These are phyloP conservation scores for Amborella trichopoda DNA, from an alignment of 164 flowering plant species.

Conservation along the genomic window DNA sequence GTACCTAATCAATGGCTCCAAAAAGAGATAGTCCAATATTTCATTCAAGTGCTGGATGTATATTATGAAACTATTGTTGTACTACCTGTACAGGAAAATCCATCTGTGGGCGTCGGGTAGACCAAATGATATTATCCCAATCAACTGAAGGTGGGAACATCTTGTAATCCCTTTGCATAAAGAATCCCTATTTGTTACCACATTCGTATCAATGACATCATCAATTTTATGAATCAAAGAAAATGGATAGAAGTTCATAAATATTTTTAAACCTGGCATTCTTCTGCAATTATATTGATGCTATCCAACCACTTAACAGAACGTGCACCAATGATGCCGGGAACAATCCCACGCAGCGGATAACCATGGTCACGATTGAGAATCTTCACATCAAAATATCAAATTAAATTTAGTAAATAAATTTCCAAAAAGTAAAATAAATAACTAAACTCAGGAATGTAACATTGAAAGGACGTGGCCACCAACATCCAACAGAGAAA, in stretches of 20 bases:
- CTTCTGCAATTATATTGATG: slow-evolving; percentile 66
- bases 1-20: no score
- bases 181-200: slow-evolving; percentile 64
- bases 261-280: slow-evolving; percentile 60
- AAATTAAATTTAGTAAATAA: neutral
- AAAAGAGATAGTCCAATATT: no score
- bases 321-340: slow-evolving; percentile 97
- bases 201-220: neutral
- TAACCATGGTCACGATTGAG: slow-evolving; percentile 96
- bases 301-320: slow-evolving; percentile 95
- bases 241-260: neutral
- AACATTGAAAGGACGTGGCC: no score
- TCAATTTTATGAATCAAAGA: neutral
- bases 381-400: slow-evolving; percentile 26
- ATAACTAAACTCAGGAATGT: no score
- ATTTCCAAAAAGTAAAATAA: no score
- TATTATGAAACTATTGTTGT: no score
- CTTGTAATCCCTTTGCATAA: slow-evolving; percentile 98
- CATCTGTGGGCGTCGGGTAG: slow-evolving; percentile 80
- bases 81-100: slow-evolving; percentile 98
- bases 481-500: no score
- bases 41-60: no score
- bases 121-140: slow-evolving; percentile 94
- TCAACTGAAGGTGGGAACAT: slow-evolving; percentile 96
- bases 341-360: slow-evolving; percentile 80